Conservation (phyloP, 2,329 filamentous ascomycete species). For the Phialophora tarda region DNA sequence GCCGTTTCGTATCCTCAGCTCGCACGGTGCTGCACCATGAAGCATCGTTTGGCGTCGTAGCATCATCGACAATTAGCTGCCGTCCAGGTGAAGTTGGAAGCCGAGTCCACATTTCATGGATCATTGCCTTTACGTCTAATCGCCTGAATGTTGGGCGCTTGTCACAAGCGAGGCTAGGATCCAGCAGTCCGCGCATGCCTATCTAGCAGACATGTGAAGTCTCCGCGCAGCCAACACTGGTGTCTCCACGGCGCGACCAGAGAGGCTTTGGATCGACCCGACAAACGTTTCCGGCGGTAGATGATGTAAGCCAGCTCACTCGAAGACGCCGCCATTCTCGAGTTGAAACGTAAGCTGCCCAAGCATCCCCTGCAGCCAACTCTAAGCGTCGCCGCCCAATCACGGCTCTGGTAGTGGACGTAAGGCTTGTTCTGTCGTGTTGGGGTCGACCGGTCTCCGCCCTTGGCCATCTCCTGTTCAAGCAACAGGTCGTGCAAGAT, state of each 20-base stretch:
- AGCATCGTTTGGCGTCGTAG: not conserved
- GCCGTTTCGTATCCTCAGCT: too few species aligned
- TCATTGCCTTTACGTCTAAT: not conserved
- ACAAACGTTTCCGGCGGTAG: not conserved
- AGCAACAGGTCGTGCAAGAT: slow-evolving; percentile 14
- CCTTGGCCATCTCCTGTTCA: slow-evolving; percentile 15
- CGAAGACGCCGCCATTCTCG: not conserved
- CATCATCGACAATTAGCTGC: not conserved
- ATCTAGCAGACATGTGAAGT: not conserved
- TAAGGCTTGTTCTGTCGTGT: slow-evolving; percentile 2
- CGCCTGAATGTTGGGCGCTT: not conserved
- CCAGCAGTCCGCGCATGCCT: not conserved
- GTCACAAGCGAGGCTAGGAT: not conserved
- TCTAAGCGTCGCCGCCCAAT: slow-evolving; percentile 6
- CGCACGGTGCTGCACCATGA: not conserved
- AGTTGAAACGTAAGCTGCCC: slow-evolving; percentile 15
- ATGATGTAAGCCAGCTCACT: slow-evolving; percentile 19
- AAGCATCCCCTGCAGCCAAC: slow-evolving; percentile 7
- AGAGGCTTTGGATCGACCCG: not conserved
- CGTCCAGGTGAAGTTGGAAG: too few species aligned
- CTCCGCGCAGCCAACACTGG: not conserved
- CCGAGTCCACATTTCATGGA: not conserved
- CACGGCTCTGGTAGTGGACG: not conserved
- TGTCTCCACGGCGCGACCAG: not conserved
- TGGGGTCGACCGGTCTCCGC: not conserved